Evolutionary conservation across 306 rosid genomes (phyloP), one percentile per base, ranked within the genome.

Genomic region (Leucaena leucocephala): DNA sequence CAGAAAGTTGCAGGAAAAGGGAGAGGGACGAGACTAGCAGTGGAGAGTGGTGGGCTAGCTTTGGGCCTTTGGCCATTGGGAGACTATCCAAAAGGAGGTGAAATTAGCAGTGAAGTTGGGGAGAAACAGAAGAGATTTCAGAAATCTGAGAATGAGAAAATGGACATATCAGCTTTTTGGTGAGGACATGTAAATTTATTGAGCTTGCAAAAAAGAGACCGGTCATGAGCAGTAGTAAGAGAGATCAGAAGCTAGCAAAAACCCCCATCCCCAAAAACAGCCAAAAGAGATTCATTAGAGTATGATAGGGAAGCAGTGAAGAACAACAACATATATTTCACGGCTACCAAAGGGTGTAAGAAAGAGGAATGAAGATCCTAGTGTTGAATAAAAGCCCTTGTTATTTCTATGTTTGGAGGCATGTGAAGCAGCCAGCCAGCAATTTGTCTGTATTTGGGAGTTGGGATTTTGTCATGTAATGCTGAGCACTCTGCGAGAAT

Each of bases 381-480:
- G 48, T 14, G 45, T 6, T 45, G 79, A 49, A 46, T 3, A 46
- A 27, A 65, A 66, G 27, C 66, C 66, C 38, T 54, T 27, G 16
- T 59, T 61, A 13, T 72, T 72, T 72, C 76, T 67, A 80, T 27
- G 27, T 27, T 81, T 86, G 90, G 85, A 75, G 75, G 84, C 84
- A 84, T 78, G 84, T 84, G 90, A 75, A 84, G 82, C 33, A 81
- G 87, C 82, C 87, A 86, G 90, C 90, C 87, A 65, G 52, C 38
- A 61, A 7, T 61, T 84, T 86, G 90, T 84, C 80, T 75, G 71
- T 22, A 63, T 61, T 34, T 66, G 85, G 77, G 82, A 75, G 90
- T 78, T 81, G 87, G 74, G 75, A 59, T 78, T 75, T 86, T 84
- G 87, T 78, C 86, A 6, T 76, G 22, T 84, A 71, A 19, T 67